Base-by-base conservation (phyloP, 768 basidiomycete species). In the Trametes punicea region DNA sequence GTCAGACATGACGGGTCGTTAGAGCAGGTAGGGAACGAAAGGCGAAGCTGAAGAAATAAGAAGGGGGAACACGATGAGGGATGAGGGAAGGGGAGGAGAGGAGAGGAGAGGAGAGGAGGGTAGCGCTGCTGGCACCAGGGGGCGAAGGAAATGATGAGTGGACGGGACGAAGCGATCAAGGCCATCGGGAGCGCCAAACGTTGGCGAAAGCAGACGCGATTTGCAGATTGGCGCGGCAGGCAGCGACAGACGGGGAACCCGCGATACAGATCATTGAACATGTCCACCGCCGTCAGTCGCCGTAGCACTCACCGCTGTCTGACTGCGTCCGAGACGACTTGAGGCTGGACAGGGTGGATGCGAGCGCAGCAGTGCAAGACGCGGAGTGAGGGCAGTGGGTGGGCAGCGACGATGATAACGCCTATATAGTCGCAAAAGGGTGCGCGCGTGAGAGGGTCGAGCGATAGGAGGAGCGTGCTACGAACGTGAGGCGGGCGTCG, bases 1-100 rank as follows among this genome's bases (percentile, higher is more conserved):
- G 23, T 67, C 60, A 45, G 64, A 55, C 68, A 69, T 69, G 56
- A 53, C 46, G 53, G 54, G 64, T 58, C 50, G 66, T 50, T 38
- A 45, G 55, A 46, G 23, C 11, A 26, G 44, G 48, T 39, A 59
- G 51, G 34, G 59, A 55, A 33, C 36, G 59, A 42, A 46, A 46
- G 30, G 46, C 25, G 16, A 33, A 53, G 46, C 41, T 30, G 51
- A 46, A 26, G 46, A 20, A 20, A 47, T 25, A 25, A 46, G 33
- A 39, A 49, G 26, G 56, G 44, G 16, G 46, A 33, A 36, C 57
- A 45, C 23, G 51, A 40, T 20, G 39, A 40, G 39, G 39, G 40
- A 41, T 7, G 20, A 41, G 40, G 40, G 25, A 26, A 25, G 25
- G 13, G 42, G 33, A 29, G 40, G 34, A 31, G 31, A 13, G 31